Base-by-base conservation (phyloP, 352 stramenopile species). In the Hyaloperonospora arabidopsidis region DNA sequence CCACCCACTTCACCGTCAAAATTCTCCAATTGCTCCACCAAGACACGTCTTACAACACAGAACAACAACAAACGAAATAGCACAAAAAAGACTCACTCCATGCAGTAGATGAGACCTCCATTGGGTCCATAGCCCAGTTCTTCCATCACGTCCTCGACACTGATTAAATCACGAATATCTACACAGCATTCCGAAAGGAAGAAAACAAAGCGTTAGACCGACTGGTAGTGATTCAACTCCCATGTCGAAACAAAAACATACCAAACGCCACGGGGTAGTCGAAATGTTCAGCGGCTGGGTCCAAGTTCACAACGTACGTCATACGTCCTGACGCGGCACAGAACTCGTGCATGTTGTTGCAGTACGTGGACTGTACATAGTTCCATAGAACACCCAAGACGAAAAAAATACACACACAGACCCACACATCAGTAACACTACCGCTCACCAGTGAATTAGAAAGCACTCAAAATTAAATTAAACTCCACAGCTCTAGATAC, bases 91-190 rank as follows among this genome's bases (percentile, higher is more conserved):
- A 43, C 67, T 64, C 88, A 98, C 89, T 99, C 96, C 87, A 99
- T 98, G 74, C 96, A 99, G 74, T 98, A 99, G 13, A 99, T 78
- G 13, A 99, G 77, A 1, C 90, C 96, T 13, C 97, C 97, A 65
- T 99, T 99, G 0, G 97, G 96, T 18, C 97, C 97, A 47, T 99
- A 91, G 61, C 90, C 83, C 8, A 98, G 78, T 57, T 98, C 86
- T 57, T 98, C 86, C 95, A 99, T 98, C 32, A 98, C 97, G 41
- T 97, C 90, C 57, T 98, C 87, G 10, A 98, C 75, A 40, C 90
- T 97, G 41, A 98, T 97, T 28, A 98, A 68, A 55, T 98, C 86
- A 70, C 95, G 76, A 74, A 97, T 97, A 32, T 96, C 90, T 79
- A 38, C n/a, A 74, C 38, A 61, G 49, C 19, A 49, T 28, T 46